Evolutionary conservation across 805 yeast genomes (phyloP).

Genomic region (Diddensiella caesifluorescens): DNA sequence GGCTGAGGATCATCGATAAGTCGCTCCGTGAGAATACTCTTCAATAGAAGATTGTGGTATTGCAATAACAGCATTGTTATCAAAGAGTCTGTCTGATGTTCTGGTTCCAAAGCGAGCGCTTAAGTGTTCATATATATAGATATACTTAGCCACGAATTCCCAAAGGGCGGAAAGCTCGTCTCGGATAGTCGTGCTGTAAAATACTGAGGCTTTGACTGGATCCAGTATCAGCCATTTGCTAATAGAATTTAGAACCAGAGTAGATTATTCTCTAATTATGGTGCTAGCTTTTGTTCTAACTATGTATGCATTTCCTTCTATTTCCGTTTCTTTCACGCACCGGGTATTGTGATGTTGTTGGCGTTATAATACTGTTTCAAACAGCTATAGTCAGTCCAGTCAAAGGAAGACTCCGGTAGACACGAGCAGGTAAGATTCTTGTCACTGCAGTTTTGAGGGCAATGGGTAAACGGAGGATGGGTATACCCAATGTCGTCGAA

Average conservation of each 20-base stretch:
- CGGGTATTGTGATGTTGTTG: conserved; percentile 21
- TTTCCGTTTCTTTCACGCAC: too few species aligned
- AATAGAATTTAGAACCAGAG: too few species aligned
- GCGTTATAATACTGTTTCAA: conserved; percentile 31
- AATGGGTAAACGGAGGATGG: conserved; percentile 74
- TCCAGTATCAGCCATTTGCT: too few species aligned
- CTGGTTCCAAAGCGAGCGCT: too few species aligned
- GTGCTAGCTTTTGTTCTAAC: neutral
- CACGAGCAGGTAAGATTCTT: conserved; percentile 55
- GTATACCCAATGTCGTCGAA: conserved; percentile 81
- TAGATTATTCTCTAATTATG: too few species aligned
- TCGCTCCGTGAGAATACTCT: conserved; percentile 73
- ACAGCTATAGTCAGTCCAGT: conserved; percentile 36
- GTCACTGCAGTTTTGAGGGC: conserved; percentile 50
- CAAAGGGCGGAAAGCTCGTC: too few species aligned
- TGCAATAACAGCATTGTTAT: conserved; percentile 74
- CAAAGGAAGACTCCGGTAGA: conserved; percentile 31
- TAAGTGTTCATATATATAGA: too few species aligned
- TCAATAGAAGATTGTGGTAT: conserved; percentile 74
- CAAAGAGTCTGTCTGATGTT: too few species aligned
- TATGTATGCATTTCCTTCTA: neutral
- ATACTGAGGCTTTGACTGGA: too few species aligned
- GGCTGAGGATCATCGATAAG: conserved; percentile 44
- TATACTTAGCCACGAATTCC: too few species aligned
- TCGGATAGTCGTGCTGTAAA: too few species aligned